Evolutionary conservation across 805 yeast genomes (phyloP), one percentile per base, ranked within the genome.

Genomic region (Candida silvicultrix): DNA sequence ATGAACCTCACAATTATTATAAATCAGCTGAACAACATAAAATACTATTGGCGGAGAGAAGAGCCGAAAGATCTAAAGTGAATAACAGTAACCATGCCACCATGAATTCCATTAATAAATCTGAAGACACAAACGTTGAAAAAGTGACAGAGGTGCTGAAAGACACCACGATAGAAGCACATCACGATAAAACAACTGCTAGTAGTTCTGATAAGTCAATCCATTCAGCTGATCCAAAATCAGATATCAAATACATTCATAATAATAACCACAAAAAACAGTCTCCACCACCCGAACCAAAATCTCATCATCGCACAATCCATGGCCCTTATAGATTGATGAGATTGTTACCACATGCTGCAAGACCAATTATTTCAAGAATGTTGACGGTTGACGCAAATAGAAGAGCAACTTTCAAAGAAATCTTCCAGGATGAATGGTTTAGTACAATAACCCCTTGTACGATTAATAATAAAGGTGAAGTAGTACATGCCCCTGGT

Each of bases 321-420:
- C 89, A 85, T 57, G 95, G 95, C 7, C 92, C 94, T 11, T 86
- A 86, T 65, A 71, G 95, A 60, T 68, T 86, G 52, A 78, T 86
- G 83, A 77, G 95, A 65, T 67, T 86, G 43, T 66, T 86, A 34
- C 95, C 95, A 5, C 95, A 86, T 62, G 89, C 92, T 8, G 70
- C 94, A 15, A 75, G 95, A 63, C 94, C 92, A 12, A 69, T 86
- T 11, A 70, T 86, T 28, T 81, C 85, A 21, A 72, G 67, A 48
- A 84, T 86, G 81, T 65, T 86, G 23, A 72, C 72, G 43, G 69
- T 83, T 15, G 87, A 85, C 52, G 81, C 85, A 11, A 46, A 48
- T 1, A 68, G 73, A 47, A 74, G 95, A 57, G 87, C 89, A 1
- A 75, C 85, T 1, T 65, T 86, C 58, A 75, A 75, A 28, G 89